Conservation (phyloP, 768 basidiomycete genomes). For the Tylopilus sp. region DNA sequence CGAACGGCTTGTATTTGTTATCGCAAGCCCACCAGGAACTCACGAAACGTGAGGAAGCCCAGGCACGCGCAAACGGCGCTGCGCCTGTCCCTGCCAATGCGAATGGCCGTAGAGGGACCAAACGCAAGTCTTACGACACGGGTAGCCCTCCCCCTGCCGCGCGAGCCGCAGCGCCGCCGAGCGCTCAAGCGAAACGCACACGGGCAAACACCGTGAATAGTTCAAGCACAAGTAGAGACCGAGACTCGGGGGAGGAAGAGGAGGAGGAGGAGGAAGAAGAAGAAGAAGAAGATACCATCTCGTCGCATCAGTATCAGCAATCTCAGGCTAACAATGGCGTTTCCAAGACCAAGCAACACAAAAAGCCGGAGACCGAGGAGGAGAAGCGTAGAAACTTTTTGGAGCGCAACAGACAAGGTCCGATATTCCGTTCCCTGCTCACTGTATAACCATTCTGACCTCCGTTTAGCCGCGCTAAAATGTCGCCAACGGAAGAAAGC, state of each 20-base stretch:
- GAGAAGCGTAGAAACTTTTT: slow-evolving; percentile 97
- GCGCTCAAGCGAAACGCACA: slow-evolving; percentile 33
- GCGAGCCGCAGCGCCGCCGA: slow-evolving; percentile 24
- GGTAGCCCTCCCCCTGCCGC: slow-evolving; percentile 34
- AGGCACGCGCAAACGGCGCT: slow-evolving; percentile 52
- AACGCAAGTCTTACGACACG: slow-evolving; percentile 63
- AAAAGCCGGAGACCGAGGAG: slow-evolving; percentile 95
- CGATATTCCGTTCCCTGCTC: neutral
- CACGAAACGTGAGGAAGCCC: slow-evolving; percentile 88
- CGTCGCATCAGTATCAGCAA: slow-evolving; percentile 13
- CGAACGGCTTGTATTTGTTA: slow-evolving; percentile 91
- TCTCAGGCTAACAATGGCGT: slow-evolving; percentile 7
- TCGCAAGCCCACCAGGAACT: slow-evolving; percentile 96
- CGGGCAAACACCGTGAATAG: slow-evolving; percentile 36
- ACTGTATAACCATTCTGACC: slow-evolving; percentile 3
- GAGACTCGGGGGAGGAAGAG: slow-evolving; percentile 35
- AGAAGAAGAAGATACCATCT: slow-evolving; percentile 33
- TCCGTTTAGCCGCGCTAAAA: slow-evolving; percentile 81
- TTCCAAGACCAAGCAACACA: slow-evolving; percentile 34
- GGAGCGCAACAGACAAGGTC: slow-evolving; percentile 96
- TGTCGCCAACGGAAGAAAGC: slow-evolving; percentile 99
- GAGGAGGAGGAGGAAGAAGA: slow-evolving; percentile 41
- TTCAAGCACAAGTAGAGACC: slow-evolving; percentile 31
- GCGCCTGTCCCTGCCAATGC: slow-evolving; percentile 28
- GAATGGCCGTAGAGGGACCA: slow-evolving; percentile 50